Evolutionary conservation across 768 basidiomycete species (phyloP).

Genomic region (Chalciporus sphaerocephalus): DNA sequence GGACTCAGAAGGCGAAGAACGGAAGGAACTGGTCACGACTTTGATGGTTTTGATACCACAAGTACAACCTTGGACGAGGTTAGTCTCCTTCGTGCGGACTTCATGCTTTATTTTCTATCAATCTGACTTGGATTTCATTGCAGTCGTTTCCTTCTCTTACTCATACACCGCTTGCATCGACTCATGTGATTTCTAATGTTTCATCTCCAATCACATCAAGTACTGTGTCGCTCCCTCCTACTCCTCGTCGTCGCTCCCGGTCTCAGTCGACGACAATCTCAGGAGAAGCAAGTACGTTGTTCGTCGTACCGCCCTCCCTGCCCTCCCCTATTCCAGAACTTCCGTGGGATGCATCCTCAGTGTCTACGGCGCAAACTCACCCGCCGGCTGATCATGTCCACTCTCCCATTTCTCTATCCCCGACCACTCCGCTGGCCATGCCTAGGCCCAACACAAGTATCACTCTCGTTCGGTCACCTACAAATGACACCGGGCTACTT

Average conservation of each 20-base stretch:
- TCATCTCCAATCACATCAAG: conserved; percentile 25
- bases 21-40: conserved; percentile 1
- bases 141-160: conserved; percentile 46
- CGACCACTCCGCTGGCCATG: conserved; percentile 15
- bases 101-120: background rate
- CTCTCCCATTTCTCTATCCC: background rate
- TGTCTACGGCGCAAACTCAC: background rate
- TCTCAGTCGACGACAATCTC: conserved; percentile 18
- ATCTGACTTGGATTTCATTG: background rate
- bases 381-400: background rate
- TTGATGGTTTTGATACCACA: conserved; percentile 19
- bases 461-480: background rate
- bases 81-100: conserved; percentile 2
- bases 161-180: conserved; percentile 46
- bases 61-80: conserved; percentile 49
- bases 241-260: conserved; percentile 15
- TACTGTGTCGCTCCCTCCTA: conserved; percentile 13
- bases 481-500: background rate
- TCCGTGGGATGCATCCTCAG: background rate
- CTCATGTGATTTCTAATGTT: conserved; percentile 43
- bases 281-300: background rate
- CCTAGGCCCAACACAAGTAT: conserved; percentile 2
- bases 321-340: conserved; percentile 1
- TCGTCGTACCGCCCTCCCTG: conserved; percentile 1
- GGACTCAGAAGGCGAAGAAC: conserved; percentile 11